These are phyloP conservation scores for Eutypa lata DNA, from an alignment of 2,329 filamentous ascomycete genomes.

Conservation along the genomic window DNA sequence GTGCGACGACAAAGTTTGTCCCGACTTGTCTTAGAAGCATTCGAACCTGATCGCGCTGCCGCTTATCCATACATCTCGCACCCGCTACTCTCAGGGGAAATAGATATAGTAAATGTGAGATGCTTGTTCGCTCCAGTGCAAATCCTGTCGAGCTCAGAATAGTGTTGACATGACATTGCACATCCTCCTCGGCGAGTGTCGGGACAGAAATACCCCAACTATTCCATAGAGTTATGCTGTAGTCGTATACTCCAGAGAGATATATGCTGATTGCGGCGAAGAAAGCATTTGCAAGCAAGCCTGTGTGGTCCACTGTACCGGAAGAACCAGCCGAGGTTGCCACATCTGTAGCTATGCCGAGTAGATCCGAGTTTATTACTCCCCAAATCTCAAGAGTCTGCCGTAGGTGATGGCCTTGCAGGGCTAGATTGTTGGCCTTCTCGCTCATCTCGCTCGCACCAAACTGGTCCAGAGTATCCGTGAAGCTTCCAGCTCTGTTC, in stretches of 20 bases:
- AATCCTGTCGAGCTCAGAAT: not conserved
- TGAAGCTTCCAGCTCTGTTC: not conserved
- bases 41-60: not conserved
- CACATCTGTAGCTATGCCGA: not conserved
- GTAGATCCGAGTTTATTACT: not conserved
- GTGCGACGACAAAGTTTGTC: conserved; percentile 1
- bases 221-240: conserved; percentile 2
- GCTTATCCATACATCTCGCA: conserved; percentile 1
- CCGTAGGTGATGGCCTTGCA: conserved; percentile 1
- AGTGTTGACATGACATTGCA: not conserved
- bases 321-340: not conserved
- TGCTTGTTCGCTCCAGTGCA: not conserved
- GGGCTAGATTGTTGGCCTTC: not conserved
- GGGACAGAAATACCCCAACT: not conserved
- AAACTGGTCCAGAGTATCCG: not conserved
- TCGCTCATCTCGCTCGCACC: not conserved
- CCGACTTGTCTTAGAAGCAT: not conserved
- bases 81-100: conserved; percentile 9
- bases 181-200: not conserved
- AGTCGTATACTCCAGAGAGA: conserved; percentile 8
- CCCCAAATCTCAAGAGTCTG: not conserved
- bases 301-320: not conserved
- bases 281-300: not conserved
- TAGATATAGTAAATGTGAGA: conserved; percentile 5
- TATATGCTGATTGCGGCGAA: conserved; percentile 5